Conservation (phyloP, 2,329 filamentous ascomycete genomes). For the Ascochyta koolunga region DNA sequence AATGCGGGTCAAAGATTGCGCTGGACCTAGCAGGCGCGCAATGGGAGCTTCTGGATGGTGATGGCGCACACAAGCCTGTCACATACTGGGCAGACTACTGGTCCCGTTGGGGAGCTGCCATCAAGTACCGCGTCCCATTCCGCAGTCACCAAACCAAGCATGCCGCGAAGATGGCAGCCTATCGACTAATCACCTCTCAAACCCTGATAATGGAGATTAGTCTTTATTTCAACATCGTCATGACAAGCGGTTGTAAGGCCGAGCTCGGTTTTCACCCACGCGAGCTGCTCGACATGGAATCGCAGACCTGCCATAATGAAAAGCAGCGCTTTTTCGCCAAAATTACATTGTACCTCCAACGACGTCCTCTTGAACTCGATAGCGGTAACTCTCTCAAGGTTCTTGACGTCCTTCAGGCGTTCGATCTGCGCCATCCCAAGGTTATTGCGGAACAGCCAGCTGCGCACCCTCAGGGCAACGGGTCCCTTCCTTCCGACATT, state of each 20-base stretch:
- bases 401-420: neutral
- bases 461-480: neutral
- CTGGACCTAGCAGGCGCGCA: conserved; percentile 23
- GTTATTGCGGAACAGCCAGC: conserved; percentile 1
- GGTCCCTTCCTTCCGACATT: conserved; percentile 7
- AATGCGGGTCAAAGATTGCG: conserved; percentile 15
- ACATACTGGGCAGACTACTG: conserved; percentile 17
- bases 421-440: conserved; percentile 16
- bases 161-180: conserved; percentile 8
- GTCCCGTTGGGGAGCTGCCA: conserved; percentile 1
- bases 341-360: neutral
- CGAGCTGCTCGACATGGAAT: conserved; percentile 4
- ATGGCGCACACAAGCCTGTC: conserved; percentile 6
- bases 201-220: conserved; percentile 15
- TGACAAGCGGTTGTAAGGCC: conserved; percentile 5
- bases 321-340: neutral
- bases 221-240: conserved; percentile 11
- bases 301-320: neutral
- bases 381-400: neutral
- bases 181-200: conserved; percentile 13
- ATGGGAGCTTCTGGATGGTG: conserved; percentile 8
- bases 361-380: conserved; percentile 11
- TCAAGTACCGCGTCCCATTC: conserved; percentile 20
- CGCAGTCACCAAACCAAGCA: conserved; percentile 18
- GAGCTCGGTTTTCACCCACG: conserved; percentile 2